These are phyloP conservation scores for Dipteronia sinensis DNA, from an alignment of 345 rosid species.

Conservation along the genomic window DNA sequence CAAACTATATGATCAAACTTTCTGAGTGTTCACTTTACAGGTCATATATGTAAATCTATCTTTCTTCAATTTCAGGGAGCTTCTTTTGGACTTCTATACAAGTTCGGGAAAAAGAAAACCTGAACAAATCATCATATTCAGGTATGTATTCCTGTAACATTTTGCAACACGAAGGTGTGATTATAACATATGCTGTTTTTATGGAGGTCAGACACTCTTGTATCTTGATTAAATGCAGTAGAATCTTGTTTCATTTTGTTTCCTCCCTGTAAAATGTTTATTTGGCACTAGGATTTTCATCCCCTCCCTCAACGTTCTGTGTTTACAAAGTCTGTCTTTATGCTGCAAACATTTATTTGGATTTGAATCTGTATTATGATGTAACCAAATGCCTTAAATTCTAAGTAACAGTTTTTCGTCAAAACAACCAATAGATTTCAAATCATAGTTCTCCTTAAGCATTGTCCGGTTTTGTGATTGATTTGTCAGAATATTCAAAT, in stretches of 20 bases:
- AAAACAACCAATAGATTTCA: background rate
- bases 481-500: background rate
- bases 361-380: background rate
- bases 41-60: background rate
- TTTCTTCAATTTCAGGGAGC: constrained; percentile 53
- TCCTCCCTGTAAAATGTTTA: background rate
- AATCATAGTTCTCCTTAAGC: background rate
- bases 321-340: too few relatives aligned
- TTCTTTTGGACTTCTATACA: constrained; percentile 70
- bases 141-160: constrained; percentile 35
- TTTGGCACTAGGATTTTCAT: background rate
- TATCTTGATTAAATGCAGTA: background rate
- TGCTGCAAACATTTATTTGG: background rate
- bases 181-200: background rate
- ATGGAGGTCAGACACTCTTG: background rate
- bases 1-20: background rate
- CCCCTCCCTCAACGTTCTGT: too few relatives aligned
- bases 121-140: constrained; percentile 85
- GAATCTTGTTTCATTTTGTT: background rate
- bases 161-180: background rate
- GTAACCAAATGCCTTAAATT: background rate
- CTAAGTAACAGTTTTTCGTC: background rate
- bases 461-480: too few relatives aligned
- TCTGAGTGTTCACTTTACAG: background rate
- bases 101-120: constrained; percentile 87